Percentiles rank a stretch among this genome's conserved stretches.
Conservation (phyloP, 495 filamentous ascomycete genomes). For the Chlorociboria aeruginascens region DNA sequence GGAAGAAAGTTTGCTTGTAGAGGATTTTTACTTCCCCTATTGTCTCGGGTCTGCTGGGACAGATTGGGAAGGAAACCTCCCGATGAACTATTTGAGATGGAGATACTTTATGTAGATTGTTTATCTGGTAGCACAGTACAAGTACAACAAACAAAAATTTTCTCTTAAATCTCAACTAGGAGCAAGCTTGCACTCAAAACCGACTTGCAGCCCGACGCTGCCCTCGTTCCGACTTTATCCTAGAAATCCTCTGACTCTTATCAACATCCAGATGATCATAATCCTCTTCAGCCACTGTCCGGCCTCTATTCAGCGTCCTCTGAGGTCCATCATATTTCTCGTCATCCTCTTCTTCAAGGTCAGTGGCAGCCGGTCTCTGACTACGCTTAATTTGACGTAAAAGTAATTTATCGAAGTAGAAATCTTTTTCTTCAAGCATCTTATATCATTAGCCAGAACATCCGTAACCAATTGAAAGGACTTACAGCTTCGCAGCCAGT, state of each 20-base stretch:
- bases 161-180: too few relatives aligned
- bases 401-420: constrained; percentile 25
- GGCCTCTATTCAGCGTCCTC: constrained; percentile 1
- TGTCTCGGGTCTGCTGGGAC: too few relatives aligned
- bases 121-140: too few relatives aligned
- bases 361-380: constrained; percentile 23
- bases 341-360: constrained; percentile 19
- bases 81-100: too few relatives aligned
- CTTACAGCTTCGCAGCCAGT: constrained; percentile 25
- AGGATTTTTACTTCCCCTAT: too few relatives aligned
- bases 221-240: constrained; percentile 4
- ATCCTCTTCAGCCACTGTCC: constrained; percentile 6
- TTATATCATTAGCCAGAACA: not conserved
- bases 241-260: not conserved
- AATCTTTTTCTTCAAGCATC: constrained; percentile 24
- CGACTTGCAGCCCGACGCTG: constrained; percentile 1
- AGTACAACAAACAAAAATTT: too few relatives aligned
- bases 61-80: too few relatives aligned
- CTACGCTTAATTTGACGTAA: constrained; percentile 26
- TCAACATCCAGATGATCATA: not conserved
- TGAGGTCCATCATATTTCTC: not conserved
- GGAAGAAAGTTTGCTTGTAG: too few relatives aligned
- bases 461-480: constrained; percentile 1
- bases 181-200: not conserved
- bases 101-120: too few relatives aligned